These are phyloP conservation scores for Aspergillus proliferans DNA, from an alignment of 2,329 filamentous ascomycete species.

Conservation along the genomic window DNA sequence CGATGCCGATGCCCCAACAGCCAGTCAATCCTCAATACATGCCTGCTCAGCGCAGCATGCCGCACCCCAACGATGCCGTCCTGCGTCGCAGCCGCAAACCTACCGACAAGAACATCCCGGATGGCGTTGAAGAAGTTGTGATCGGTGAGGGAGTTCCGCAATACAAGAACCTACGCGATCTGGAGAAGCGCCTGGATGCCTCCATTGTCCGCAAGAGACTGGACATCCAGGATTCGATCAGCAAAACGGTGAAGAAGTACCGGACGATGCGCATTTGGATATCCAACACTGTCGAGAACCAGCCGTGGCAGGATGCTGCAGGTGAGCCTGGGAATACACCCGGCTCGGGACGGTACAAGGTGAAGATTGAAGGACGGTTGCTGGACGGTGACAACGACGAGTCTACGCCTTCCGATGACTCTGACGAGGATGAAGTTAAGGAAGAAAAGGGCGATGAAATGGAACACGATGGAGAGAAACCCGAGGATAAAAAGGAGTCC, in stretches of 20 bases:
- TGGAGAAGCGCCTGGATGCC: conserved; percentile 83
- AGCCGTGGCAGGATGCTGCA: conserved; percentile 88
- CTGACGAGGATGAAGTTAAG: conserved; percentile 43
- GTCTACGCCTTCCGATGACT: conserved; percentile 44
- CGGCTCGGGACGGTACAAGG: conserved; percentile 56
- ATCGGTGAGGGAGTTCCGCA: conserved; percentile 75
- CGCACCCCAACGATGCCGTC: conserved; percentile 42
- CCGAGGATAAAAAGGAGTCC: conserved; percentile 21
- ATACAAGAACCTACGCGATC: conserved; percentile 76
- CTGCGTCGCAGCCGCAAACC: conserved; percentile 82
- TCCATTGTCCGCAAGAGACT: conserved; percentile 90
- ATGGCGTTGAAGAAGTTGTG: conserved; percentile 75
- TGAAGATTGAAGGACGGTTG: conserved; percentile 85
- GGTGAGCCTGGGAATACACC: conserved; percentile 54
- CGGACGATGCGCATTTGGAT: conserved; percentile 90
- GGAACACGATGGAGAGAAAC: conserved; percentile 51
- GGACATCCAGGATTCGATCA: conserved; percentile 78
- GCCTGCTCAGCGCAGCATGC: conserved; percentile 30
- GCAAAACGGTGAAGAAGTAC: conserved; percentile 68
- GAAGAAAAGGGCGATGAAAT: conserved; percentile 39
- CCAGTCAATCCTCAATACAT: conserved; percentile 34
- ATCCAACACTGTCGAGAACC: conserved; percentile 87
- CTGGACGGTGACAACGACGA: conserved; percentile 56
- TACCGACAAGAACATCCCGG: conserved; percentile 89
- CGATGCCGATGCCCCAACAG: conserved; percentile 32